Conservation (phyloP, 1,284 basidiomycete species). For the Exobasidium cylindrosporum region DNA sequence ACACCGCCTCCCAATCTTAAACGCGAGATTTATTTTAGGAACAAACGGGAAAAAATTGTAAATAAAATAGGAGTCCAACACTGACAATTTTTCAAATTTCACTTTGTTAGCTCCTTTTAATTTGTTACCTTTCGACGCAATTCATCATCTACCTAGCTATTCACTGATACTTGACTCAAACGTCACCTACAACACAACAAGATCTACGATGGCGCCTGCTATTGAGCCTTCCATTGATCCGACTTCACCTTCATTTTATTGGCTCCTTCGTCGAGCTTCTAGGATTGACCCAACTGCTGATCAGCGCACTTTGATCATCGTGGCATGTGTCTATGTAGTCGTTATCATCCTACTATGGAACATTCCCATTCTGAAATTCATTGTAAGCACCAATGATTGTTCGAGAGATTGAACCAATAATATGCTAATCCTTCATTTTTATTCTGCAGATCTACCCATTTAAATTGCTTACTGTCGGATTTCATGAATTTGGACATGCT, state of each 20-base stretch:
- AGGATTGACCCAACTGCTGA: constrained; percentile 41
- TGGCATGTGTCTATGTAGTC: constrained; percentile 47
- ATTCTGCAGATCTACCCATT: constrained; percentile 51
- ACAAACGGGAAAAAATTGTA: too few species aligned
- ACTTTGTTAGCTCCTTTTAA: too few species aligned
- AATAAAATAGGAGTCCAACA: too few species aligned
- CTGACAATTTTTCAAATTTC: too few species aligned
- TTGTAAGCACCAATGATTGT: constrained; percentile 5
- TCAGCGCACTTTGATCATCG: constrained; percentile 51
- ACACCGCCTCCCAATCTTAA: too few species aligned
- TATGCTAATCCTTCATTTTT: background rate
- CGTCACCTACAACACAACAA: too few species aligned
- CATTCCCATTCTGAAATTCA: constrained; percentile 45
- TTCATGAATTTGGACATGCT: constrained; percentile 50
- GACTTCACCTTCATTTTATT: background rate
- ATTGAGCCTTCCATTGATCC: background rate
- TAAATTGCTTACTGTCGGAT: constrained; percentile 51
- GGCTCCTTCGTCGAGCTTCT: constrained; percentile 5
- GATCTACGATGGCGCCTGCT: background rate
- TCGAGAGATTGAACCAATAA: background rate
- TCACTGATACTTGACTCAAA: too few species aligned
- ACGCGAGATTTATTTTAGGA: too few species aligned
- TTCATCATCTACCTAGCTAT: too few species aligned
- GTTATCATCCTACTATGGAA: constrained; percentile 47
- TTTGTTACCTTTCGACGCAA: too few species aligned